phyloP scores from a whole-genome alignment of 164 flowering plant species.

The Annona cherimola region DNA sequence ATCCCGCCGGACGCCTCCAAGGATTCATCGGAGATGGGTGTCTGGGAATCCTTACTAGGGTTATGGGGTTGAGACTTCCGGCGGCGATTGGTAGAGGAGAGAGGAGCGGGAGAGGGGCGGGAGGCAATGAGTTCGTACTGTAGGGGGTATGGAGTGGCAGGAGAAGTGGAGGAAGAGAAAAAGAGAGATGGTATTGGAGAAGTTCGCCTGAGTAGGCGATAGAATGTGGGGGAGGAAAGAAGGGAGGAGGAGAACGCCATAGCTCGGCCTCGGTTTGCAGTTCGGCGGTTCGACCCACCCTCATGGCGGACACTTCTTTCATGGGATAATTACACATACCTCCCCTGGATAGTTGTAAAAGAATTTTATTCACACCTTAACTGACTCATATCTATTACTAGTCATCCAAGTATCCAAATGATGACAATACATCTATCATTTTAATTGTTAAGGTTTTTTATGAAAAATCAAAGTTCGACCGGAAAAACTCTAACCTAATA shows the following conservation, averaged over 20 bases:
- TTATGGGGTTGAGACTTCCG: conserved; percentile 7
- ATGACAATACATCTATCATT: too few species aligned
- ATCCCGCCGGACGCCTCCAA: conserved; percentile 17
- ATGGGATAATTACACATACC: too few species aligned
- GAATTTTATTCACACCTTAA: too few species aligned
- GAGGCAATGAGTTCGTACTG: conserved; percentile 81
- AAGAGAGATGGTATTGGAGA: conserved; percentile 7
- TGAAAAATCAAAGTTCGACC: too few species aligned
- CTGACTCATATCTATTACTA: too few species aligned
- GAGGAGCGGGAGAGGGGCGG: conserved; percentile 40
- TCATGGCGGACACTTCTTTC: too few species aligned
- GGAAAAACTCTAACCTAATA: too few species aligned
- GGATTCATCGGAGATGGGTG: background rate
- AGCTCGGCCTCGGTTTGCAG: too few species aligned
- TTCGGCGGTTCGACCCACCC: too few species aligned
- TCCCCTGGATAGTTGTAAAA: too few species aligned
- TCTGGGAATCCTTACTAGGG: conserved; percentile 22
- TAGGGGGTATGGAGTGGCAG: conserved; percentile 64
- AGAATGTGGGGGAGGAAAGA: conserved; percentile 10
- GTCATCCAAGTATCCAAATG: too few species aligned
- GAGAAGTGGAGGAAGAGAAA: conserved; percentile 31
- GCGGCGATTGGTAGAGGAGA: conserved; percentile 17
- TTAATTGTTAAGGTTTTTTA: too few species aligned
- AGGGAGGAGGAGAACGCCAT: background rate
- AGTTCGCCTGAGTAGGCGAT: conserved; percentile 5